Evolutionary conservation across 306 rosid genomes (phyloP).

Genomic region (Albizia julibrissin): DNA sequence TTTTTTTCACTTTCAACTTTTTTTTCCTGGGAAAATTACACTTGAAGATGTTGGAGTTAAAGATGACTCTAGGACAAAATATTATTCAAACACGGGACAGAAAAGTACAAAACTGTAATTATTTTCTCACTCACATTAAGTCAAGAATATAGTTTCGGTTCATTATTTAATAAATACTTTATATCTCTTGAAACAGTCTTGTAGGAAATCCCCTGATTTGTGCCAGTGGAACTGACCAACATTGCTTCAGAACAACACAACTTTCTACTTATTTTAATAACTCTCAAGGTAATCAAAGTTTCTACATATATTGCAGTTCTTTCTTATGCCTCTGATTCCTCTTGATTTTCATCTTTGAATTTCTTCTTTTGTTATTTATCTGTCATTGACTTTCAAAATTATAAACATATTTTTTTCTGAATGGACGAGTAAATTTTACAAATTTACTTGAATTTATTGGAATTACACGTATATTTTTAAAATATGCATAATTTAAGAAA

Average conservation of each 20-base stretch:
- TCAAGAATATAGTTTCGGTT: background rate
- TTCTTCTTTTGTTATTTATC: background rate
- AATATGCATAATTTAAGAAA: background rate
- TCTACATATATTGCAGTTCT: constrained; percentile 24
- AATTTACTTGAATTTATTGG: background rate
- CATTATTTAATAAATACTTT: background rate
- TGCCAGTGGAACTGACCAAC: constrained; percentile 52
- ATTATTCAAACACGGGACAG: background rate
- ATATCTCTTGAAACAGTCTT: constrained; percentile 50
- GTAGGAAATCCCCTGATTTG: constrained; percentile 86
- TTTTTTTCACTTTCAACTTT: background rate
- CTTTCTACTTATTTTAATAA: constrained; percentile 44
- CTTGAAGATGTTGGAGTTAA: background rate
- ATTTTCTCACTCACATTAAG: background rate
- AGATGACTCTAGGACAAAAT: background rate
- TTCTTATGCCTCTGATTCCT: background rate
- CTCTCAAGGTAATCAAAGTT: constrained; percentile 60
- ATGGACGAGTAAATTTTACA: background rate
- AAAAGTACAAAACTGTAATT: background rate
- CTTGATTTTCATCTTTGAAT: background rate
- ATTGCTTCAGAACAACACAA: constrained; percentile 56
- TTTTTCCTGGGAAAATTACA: background rate
- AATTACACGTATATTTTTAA: background rate
- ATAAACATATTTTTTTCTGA: background rate
- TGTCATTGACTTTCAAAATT: background rate